phyloP scores from a whole-genome alignment of 2,329 filamentous ascomycete species.

The Exophiala dermatitidis region DNA sequence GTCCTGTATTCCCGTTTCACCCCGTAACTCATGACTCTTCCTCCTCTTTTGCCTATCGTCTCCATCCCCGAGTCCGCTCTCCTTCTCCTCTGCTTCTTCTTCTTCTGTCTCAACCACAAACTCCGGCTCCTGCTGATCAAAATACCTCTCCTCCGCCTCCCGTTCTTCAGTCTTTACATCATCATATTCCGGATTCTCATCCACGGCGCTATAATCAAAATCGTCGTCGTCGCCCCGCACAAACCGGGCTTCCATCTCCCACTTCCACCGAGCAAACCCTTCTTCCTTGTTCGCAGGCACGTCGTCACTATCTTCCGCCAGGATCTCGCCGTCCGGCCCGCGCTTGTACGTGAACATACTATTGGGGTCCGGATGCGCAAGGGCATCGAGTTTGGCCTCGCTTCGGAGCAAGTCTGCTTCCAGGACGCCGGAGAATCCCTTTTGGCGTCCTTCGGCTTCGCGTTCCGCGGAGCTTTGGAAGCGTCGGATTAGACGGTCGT shows the following conservation, averaged over 20 bases:
- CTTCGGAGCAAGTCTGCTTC: constrained; percentile 70
- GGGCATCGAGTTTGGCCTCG: constrained; percentile 63
- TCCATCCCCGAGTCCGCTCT: constrained; percentile 23
- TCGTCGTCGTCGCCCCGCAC: constrained; percentile 66
- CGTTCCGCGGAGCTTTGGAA: constrained; percentile 27
- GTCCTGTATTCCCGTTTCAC: constrained; percentile 67
- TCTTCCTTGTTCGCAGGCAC: constrained; percentile 56
- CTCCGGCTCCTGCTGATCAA: constrained; percentile 68
- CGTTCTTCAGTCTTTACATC: constrained; percentile 52
- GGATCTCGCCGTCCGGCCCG: constrained; percentile 49
- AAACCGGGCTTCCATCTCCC: constrained; percentile 67
- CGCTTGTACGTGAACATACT: constrained; percentile 45
- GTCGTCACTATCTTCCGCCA: constrained; percentile 53
- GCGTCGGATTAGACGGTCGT: constrained; percentile 69
- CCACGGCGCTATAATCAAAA: constrained; percentile 67
- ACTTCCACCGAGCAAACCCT: constrained; percentile 61
- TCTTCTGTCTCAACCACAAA: constrained; percentile 44
- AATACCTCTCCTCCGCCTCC: constrained; percentile 68
- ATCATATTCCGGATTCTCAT: constrained; percentile 66
- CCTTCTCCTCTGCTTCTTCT: constrained; percentile 16
- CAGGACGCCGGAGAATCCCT: constrained; percentile 71
- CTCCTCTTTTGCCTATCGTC: constrained; percentile 22
- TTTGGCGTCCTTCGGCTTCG: constrained; percentile 55
- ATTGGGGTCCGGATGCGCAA: constrained; percentile 48
- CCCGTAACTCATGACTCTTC: constrained; percentile 31